Evolutionary conservation across 352 stramenopile species (phyloP), one percentile per base, ranked within the genome.

Genomic region (Phytophthora capsici): DNA sequence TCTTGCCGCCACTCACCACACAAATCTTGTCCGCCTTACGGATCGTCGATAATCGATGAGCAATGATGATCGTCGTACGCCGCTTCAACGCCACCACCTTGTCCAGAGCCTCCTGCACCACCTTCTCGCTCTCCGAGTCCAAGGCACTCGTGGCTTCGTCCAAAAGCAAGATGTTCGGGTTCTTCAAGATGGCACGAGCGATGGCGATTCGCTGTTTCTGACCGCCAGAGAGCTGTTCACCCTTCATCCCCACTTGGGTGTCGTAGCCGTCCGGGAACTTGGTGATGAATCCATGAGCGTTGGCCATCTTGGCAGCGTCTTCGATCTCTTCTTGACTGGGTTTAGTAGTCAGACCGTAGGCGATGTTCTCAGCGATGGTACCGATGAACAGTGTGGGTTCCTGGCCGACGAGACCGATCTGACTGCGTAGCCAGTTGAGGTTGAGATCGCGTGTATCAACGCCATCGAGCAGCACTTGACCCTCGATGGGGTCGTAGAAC

Each of bases 211-310:
- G 78, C 53, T 90, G 81, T 67, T 89, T 87, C 64, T 91, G 83
- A 6, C 83, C 80, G 1, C 83, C 83, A 0, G 73, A 86, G 10
- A 91, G 37, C 43, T 87, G 97, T 34, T 98, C 69, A 8, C 96
- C 96, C 13, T 96, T 86, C 73, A 98, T 96, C 17, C 96, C 95
- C 6, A 99, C 94, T 48, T 96, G 75, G 1, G 95, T 98, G 16
- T 98, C 78, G 77, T 94, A 98, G 25, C 90, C 84, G 37, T 98
- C 87, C 0, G 94, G 79, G 30, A 99, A 96, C 8, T 75, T 46
- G 0, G 64, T 74, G 77, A 98, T 98, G 64, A 98, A 99, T 41
- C 82, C 76, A 71, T 98, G 80, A 0, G 93, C 93, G 73, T 98
- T 98, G n/a, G 94, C 93, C 63, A 97, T 79, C 62, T 88, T 87